A percentile compares a stretch with the other conserved stretches of the same genome.
Evolutionary conservation across 108 stramenopile species (phyloP).

Genomic region (Nitzschia putrida): DNA sequence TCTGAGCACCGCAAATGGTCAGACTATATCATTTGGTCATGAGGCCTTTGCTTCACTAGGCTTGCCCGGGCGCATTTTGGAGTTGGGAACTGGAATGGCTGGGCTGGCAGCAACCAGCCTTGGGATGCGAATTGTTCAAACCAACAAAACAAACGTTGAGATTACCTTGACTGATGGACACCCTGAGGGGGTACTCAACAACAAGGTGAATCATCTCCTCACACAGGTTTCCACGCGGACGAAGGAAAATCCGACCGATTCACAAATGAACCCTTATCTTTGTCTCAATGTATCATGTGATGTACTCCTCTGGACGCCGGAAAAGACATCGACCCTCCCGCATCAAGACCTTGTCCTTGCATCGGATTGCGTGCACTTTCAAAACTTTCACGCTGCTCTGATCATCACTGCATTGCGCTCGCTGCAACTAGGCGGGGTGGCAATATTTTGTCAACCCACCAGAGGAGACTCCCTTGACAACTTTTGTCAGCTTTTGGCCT

Average conservation of each 20-base stretch:
- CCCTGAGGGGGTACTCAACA: slow-evolving; percentile 66
- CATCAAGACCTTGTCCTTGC: slow-evolving; percentile 44
- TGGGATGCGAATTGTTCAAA: slow-evolving; percentile 12
- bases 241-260: not conserved
- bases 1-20: not conserved
- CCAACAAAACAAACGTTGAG: slow-evolving; percentile 14
- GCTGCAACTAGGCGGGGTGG: slow-evolving; percentile 57
- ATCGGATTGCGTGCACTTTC: slow-evolving; percentile 83
- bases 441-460: slow-evolving; percentile 73
- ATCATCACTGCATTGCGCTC: slow-evolving; percentile 54
- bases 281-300: slow-evolving; percentile 21
- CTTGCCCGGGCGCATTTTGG: slow-evolving; percentile 39
- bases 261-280: slow-evolving; percentile 12
- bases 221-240: slow-evolving; percentile 16
- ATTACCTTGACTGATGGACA: slow-evolving; percentile 78
- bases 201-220: slow-evolving; percentile 49
- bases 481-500: slow-evolving; percentile 51
- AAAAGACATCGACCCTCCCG: not conserved
- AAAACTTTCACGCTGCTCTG: slow-evolving; percentile 74
- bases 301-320: slow-evolving; percentile 61
- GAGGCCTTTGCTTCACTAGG: not conserved
- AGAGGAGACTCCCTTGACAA: slow-evolving; percentile 62
- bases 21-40: not conserved
- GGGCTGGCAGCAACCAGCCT: slow-evolving; percentile 65
- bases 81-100: slow-evolving; percentile 82